Evolutionary conservation across 2,329 filamentous ascomycete genomes (phyloP).

Genomic region (Epichloe gansuensis): DNA sequence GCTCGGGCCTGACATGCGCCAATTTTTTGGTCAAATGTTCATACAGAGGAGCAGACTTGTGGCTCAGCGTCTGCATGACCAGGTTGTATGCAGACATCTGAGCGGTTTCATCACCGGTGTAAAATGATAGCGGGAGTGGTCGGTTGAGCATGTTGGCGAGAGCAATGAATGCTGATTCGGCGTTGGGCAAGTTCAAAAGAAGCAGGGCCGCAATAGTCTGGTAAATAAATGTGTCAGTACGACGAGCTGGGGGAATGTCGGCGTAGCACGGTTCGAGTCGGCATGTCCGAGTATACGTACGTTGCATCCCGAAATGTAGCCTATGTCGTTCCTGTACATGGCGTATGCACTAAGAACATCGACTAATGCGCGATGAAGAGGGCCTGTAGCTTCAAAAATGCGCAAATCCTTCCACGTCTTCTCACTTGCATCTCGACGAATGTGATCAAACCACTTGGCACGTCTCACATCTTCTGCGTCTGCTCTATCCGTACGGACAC

Average conservation of each 20-base stretch:
- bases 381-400: constrained; percentile 55
- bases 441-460: constrained; percentile 48
- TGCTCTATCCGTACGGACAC: constrained; percentile 37
- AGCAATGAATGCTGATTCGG: constrained; percentile 53
- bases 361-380: constrained; percentile 53
- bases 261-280: no score
- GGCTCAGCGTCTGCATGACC: constrained; percentile 50
- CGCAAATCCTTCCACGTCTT: constrained; percentile 58
- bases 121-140: constrained; percentile 61
- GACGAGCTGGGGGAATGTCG: not conserved
- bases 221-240: constrained; percentile 9
- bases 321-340: constrained; percentile 72
- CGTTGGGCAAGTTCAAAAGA: constrained; percentile 54
- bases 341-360: constrained; percentile 68
- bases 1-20: constrained; percentile 31
- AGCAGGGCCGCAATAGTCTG: constrained; percentile 61
- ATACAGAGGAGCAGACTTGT: constrained; percentile 52
- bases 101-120: constrained; percentile 54
- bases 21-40: constrained; percentile 45
- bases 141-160: constrained; percentile 70
- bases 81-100: constrained; percentile 57
- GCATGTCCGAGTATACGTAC: constrained; percentile 33
- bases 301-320: constrained; percentile 62
- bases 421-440: constrained; percentile 49
- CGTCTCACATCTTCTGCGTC: constrained; percentile 41